Conservation (phyloP, 225 moss, liverwort and hornwort species). For the Thuidium tamariscinum region DNA sequence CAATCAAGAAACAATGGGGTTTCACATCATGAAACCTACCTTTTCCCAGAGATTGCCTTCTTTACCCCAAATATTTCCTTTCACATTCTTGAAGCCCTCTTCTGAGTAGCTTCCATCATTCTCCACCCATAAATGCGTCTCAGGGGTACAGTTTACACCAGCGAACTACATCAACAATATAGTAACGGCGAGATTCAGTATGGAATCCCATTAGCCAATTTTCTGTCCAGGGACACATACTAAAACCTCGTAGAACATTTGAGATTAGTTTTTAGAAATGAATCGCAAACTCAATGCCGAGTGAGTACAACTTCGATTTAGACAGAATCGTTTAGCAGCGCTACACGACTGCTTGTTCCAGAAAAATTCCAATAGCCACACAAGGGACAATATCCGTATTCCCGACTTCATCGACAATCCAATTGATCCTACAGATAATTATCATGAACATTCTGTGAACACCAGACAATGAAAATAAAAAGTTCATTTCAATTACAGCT, state of each 20-base stretch:
- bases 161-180: conserved; percentile 54
- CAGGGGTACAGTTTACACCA: conserved; percentile 75
- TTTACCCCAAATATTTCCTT: conserved; percentile 98
- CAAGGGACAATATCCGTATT: neutral
- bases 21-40: conserved; percentile 4
- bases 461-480: neutral
- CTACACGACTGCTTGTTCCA: neutral
- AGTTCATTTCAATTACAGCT: neutral
- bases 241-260: neutral
- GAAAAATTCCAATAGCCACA: neutral
- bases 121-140: conserved; percentile 89
- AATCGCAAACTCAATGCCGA: neutral
- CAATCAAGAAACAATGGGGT: neutral
- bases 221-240: neutral
- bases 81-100: conserved; percentile 74
- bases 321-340: neutral
- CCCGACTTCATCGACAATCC: neutral
- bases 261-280: neutral
- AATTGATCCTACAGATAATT: neutral
- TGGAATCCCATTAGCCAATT: neutral
- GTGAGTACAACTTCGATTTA: neutral
- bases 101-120: conserved; percentile 75
- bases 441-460: neutral
- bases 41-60: conserved; percentile 53
- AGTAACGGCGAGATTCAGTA: neutral